A percentile compares a stretch with the other conserved stretches of the same genome.
phyloP scores from a whole-genome alignment of 2,329 filamentous ascomycete species.

The Helicocarpus griseus region DNA sequence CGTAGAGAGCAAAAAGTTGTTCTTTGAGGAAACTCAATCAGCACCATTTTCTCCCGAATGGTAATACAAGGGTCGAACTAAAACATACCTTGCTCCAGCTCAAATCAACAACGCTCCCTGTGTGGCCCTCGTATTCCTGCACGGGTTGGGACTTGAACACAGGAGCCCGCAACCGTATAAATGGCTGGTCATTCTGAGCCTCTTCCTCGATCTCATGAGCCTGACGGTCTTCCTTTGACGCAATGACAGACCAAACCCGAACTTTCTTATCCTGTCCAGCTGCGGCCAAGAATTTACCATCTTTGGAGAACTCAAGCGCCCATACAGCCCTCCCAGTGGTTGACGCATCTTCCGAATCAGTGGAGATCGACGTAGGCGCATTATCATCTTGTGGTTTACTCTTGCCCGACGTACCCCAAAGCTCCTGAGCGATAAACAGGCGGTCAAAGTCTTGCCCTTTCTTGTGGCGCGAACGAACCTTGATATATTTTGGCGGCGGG shows the following conservation, averaged over 20 bases:
- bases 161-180: conserved; percentile 69
- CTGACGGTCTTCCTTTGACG: conserved; percentile 67
- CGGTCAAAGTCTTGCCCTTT: conserved; percentile 72
- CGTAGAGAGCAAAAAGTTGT: conserved; percentile 89
- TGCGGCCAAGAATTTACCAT: conserved; percentile 85
- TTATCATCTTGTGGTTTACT: conserved; percentile 26
- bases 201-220: conserved; percentile 62
- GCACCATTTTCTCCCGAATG: background rate
- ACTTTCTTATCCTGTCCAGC: conserved; percentile 81
- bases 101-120: conserved; percentile 75
- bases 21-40: conserved; percentile 36
- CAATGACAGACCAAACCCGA: conserved; percentile 79
- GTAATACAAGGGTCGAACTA: background rate
- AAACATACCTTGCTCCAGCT: conserved; percentile 78
- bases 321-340: conserved; percentile 61
- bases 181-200: conserved; percentile 37
- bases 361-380: conserved; percentile 20
- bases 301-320: conserved; percentile 85
- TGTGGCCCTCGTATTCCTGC: conserved; percentile 74
- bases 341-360: conserved; percentile 17
- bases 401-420: conserved; percentile 46
- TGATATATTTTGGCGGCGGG: conserved; percentile 83
- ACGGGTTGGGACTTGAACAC: conserved; percentile 75
- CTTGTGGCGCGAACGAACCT: conserved; percentile 71
- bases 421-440: conserved; percentile 83